Base-by-base conservation (phyloP, 768 basidiomycete species). In the Russula sp. region DNA sequence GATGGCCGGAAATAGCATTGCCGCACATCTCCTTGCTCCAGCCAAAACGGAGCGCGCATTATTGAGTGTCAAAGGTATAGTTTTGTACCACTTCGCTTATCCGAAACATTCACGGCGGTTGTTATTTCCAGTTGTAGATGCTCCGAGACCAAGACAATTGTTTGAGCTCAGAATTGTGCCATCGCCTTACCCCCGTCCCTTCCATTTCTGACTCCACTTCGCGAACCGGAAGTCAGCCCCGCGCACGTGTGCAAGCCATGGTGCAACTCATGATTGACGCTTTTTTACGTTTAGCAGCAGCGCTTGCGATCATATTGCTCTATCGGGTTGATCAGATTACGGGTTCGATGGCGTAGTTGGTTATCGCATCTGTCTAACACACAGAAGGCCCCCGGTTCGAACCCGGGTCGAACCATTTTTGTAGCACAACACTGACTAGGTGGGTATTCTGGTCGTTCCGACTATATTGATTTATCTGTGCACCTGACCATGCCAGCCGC, bases 291-390 rank as follows among this genome's bases (percentile, higher is more conserved):
- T 45, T 29, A n/a, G 35, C 7, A 32, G 13, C 5, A 14, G 42
- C 32, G 7, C 7, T n/a, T 39, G 16, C 14, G 1, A 56, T 56
- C 0, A 43, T 49, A 7, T 9, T 9, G 11, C 3, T 20, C 32
- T 45, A 32, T 34, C 2, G 10, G 38, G 6, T 13, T 2, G 0
- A 2, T 7, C 4, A 38, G 18, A 61, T 73, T 72, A 45, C n/a
- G n/a, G 64, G 66, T 65, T 58, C 66, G 81, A 82, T 84, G 83
- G 83, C 81, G 82, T 84, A 84, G 83, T 83, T 83, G 83, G 83
- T 83, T 84, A 84, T 84, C 83, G 81, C 83, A 82, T 84, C 81
- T 83, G 83, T 84, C 83, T 84, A 83, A 84, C 83, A 84, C 65
- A 66, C 65, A 66, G 65, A 66, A 66, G 65, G 65, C 54, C 65